These are phyloP conservation scores for Trichomonas tenax DNA, from an alignment of 208 protist species.

Conservation along the genomic window DNA sequence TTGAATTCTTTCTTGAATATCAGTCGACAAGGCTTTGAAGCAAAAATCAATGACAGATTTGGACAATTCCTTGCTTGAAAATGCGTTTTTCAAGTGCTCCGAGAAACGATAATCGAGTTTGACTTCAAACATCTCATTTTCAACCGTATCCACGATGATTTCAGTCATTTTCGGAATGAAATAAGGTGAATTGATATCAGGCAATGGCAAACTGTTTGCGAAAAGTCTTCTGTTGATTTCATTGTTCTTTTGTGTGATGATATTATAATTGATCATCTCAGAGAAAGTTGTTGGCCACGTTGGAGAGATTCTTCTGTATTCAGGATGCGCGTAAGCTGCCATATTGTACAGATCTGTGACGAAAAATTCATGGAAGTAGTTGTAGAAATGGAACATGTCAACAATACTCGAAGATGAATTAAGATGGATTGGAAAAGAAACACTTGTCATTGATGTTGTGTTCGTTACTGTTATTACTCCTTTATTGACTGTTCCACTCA, in stretches of 20 bases:
- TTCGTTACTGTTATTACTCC: not conserved
- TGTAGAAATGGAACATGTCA: not conserved
- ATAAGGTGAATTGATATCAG: not conserved
- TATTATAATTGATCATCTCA: not conserved
- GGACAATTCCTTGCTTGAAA: not conserved
- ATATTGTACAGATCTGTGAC: not conserved
- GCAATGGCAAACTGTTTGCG: not conserved
- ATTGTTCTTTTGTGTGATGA: not conserved
- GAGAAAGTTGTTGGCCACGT: not conserved
- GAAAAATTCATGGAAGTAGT: not conserved
- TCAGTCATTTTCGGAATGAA: not conserved
- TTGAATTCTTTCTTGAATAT: not conserved
- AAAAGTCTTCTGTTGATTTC: not conserved
- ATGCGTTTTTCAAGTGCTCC: not conserved
- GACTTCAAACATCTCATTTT: not conserved
- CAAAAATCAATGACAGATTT: not conserved
- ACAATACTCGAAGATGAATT: not conserved
- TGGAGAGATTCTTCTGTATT: not conserved
- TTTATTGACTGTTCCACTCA: not conserved
- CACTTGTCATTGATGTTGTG: not conserved
- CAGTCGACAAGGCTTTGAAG: not conserved
- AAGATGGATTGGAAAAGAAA: not conserved
- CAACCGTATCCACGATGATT: not conserved
- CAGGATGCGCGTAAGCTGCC: not conserved
- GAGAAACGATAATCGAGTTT: not conserved